Conservation (phyloP, 2,329 filamentous ascomycete species). For the Stachybotrys elegans region DNA sequence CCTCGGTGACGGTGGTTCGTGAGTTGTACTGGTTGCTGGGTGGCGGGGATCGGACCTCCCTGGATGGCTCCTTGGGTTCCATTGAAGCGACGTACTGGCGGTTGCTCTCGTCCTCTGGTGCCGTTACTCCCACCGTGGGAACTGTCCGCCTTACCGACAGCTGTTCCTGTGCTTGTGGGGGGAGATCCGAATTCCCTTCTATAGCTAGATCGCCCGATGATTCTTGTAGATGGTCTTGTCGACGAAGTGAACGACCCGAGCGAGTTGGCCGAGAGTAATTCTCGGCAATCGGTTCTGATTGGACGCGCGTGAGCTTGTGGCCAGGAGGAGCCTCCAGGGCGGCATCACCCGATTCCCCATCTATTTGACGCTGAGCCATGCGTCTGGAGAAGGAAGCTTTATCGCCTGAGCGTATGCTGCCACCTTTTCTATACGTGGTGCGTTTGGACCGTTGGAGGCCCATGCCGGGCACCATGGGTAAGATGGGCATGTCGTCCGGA, state of each 20-base stretch:
- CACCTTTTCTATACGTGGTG: conserved; percentile 82
- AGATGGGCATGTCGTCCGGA: conserved; percentile 75
- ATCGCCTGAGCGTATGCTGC: conserved; percentile 77
- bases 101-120: conserved; percentile 52
- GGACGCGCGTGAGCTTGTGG: conserved; percentile 54
- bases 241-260: conserved; percentile 36
- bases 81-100: too few relatives aligned
- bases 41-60: conserved; percentile 16
- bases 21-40: conserved; percentile 6
- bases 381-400: conserved; percentile 72
- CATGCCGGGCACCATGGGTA: conserved; percentile 71
- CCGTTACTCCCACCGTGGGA: conserved; percentile 45
- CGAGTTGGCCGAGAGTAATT: conserved; percentile 56
- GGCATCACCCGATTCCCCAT: conserved; percentile 43
- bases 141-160: too few relatives aligned
- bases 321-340: conserved; percentile 42
- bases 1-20: conserved; percentile 17
- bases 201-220: conserved; percentile 11
- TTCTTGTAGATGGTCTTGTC: conserved; percentile 45
- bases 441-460: conserved; percentile 84
- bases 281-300: conserved; percentile 58
- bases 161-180: too few relatives aligned
- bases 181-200: not conserved
- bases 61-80: conserved; percentile 21
- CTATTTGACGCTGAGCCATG: conserved; percentile 55